Percentiles rank a stretch among this genome's conserved stretches.
Evolutionary conservation across 306 rosid genomes (phyloP).

Genomic region (Cicer cuneatum): DNA sequence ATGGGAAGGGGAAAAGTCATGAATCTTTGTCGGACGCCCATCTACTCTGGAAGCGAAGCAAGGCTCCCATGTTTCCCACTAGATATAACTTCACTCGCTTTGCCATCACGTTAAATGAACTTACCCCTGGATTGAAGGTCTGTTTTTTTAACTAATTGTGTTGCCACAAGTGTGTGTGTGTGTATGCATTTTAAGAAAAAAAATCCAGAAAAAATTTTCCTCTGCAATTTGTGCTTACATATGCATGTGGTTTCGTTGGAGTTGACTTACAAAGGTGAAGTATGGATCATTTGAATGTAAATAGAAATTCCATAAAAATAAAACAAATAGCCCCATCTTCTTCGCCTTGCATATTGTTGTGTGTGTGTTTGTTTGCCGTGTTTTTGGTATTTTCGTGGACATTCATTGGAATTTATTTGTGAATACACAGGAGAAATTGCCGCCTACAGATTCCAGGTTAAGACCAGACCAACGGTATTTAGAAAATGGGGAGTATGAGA

Average conservation of each 20-base stretch:
- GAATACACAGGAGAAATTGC: constrained; percentile 75
- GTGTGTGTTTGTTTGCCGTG: background rate
- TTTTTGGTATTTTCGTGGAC: constrained; percentile 17
- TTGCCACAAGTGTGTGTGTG: constrained; percentile 1
- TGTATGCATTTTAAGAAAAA: background rate
- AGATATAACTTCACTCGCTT: constrained; percentile 95
- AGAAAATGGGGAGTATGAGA: constrained; percentile 97
- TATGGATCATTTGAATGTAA: constrained; percentile 27
- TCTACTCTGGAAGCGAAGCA: constrained; percentile 92
- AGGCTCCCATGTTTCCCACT: constrained; percentile 74
- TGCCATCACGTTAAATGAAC: constrained; percentile 94
- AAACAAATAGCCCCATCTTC: constrained; percentile 1
- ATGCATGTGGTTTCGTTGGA: constrained; percentile 2
- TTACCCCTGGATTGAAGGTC: constrained; percentile 91
- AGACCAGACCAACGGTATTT: constrained; percentile 97
- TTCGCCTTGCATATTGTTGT: constrained; percentile 14
- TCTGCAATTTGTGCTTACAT: constrained; percentile 14
- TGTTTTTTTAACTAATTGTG: constrained; percentile 40
- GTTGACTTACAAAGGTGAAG: constrained; percentile 3
- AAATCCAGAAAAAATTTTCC: constrained; percentile 20
- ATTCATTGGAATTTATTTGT: constrained; percentile 35
- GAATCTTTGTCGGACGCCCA: constrained; percentile 78
- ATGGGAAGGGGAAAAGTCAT: constrained; percentile 80
- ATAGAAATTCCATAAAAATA: background rate
- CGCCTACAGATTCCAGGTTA: constrained; percentile 99